Conservation (phyloP, 1,284 basidiomycete species). For the Neotropicomus parvogracilis region DNA sequence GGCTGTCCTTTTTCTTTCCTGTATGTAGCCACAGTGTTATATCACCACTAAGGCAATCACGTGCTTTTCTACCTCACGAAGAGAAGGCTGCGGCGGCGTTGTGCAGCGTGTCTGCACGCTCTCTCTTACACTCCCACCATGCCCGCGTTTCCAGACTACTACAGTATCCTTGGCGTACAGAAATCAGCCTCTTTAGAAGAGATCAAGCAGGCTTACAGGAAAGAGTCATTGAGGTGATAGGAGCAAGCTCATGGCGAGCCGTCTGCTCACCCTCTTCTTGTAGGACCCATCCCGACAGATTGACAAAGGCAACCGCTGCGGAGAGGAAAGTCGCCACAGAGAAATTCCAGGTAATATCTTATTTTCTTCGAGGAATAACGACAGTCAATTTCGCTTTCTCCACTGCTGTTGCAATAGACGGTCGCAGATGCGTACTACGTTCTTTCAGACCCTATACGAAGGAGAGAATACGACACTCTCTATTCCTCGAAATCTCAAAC, state of each 20-base stretch:
- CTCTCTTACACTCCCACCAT: conserved; percentile 31
- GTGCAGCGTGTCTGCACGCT: conserved; percentile 12
- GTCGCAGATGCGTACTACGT: conserved; percentile 97
- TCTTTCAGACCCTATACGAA: conserved; percentile 76
- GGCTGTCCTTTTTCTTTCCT: not conserved
- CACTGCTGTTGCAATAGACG: conserved; percentile 43
- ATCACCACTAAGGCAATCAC: conserved; percentile 4
- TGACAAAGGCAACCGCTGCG: conserved; percentile 67
- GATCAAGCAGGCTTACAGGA: conserved; percentile 79
- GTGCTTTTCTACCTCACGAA: conserved; percentile 1
- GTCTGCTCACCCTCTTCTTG: conserved; percentile 15
- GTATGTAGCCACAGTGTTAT: not conserved
- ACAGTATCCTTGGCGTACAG: conserved; percentile 57
- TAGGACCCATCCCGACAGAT: conserved; percentile 87
- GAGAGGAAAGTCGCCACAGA: conserved; percentile 79
- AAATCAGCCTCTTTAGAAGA: conserved; percentile 67
- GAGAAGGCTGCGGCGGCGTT: not conserved
- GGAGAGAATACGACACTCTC: conserved; percentile 78
- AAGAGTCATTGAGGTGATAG: conserved; percentile 62
- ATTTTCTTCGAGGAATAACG: not conserved
- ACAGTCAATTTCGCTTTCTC: not conserved
- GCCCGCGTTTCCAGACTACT: conserved; percentile 76
- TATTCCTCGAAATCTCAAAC: conserved; percentile 49
- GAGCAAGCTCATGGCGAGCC: conserved; percentile 6
- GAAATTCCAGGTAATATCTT: conserved; percentile 65